Base-by-base conservation (phyloP, 2,329 filamentous ascomycete genomes). In the Hymenoscyphus infarciens region DNA sequence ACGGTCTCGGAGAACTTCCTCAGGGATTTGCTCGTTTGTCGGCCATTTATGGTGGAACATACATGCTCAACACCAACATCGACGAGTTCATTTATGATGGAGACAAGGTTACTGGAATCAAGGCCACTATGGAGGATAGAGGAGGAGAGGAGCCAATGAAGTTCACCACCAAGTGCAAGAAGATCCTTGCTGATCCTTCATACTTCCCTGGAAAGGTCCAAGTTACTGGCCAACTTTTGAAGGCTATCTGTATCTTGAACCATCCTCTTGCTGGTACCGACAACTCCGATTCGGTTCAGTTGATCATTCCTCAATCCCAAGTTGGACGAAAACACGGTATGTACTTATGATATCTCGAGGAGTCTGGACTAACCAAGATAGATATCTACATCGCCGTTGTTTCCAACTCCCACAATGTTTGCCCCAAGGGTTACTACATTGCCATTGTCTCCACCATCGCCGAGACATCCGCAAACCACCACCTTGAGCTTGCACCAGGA, bases 391-490 rank as follows among this genome's bases (percentile, higher is more conserved):
- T 99, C 74, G 94, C 95, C 62, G 90, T 95, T 76, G 92, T 99
- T 64, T 97, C 93, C 1, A 92, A 91, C 45, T 91, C 93, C 42
- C 96, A 99, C 82, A 98, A 96, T 73, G 96, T 99, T 71, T 98
- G 94, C 81, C 95, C 96, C 73, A 96, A 97, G 85, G 94, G 94
- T 65, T 98, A 97, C 86, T 99, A 96, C 83, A 92, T 99, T 71
- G 95, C 95, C 72, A 99, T 98, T 65, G 94, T 99, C 68, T 97
- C 92, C 56, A 99, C 95, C 64, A 97, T 99, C 74, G 92, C 95
- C 67, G 96, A 99, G 82, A 88, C 87, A 54, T 81, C 87, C 65
- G 88, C 91, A 68, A 98, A 99, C 84, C 93, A 97, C 79, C 95
- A 99, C 78, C 82, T 97, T 63, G 95, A 99, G 81, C 87, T 99